Evolutionary conservation across 1,139 yeast genomes (phyloP).

Genomic region (Dujonia santamariae): DNA sequence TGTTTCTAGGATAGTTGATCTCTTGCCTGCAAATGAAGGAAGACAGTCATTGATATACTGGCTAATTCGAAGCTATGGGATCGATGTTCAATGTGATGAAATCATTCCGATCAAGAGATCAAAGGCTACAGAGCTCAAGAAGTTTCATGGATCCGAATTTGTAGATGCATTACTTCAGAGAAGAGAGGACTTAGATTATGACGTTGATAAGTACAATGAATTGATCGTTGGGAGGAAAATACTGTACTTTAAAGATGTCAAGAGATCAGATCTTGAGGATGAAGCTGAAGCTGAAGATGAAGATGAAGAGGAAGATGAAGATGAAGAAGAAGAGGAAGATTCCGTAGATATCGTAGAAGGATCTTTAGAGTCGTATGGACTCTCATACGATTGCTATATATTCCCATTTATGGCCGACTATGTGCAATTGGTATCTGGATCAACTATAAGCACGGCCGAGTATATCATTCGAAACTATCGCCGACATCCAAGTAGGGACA

Average conservation of each 20-base stretch:
- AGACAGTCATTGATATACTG: slow-evolving; percentile 46
- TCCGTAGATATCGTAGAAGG: neutral
- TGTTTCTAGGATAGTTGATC: slow-evolving; percentile 31
- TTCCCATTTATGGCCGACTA: slow-evolving; percentile 56
- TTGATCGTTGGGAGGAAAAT: neutral
- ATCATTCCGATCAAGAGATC: slow-evolving; percentile 24
- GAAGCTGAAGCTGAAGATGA: neutral
- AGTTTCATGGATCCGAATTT: slow-evolving; percentile 40
- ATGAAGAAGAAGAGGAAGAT: slow-evolving; percentile 1
- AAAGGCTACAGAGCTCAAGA: slow-evolving; percentile 21
- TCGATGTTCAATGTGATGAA: slow-evolving; percentile 22
- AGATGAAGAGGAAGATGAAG: neutral
- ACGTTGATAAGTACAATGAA: slow-evolving; percentile 4
- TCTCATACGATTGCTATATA: slow-evolving; percentile 62
- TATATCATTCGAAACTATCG: slow-evolving; percentile 19
- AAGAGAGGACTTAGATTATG: slow-evolving; percentile 15
- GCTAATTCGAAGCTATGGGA: slow-evolving; percentile 40
- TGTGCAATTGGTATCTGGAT: slow-evolving; percentile 51
- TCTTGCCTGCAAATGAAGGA: slow-evolving; percentile 51
- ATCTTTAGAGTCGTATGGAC: slow-evolving; percentile 30
- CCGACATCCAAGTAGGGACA: slow-evolving; percentile 8
- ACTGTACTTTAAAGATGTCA: neutral
- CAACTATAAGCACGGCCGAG: slow-evolving; percentile 52
- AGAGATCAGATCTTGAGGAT: neutral
- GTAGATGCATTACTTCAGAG: slow-evolving; percentile 28